These are phyloP conservation scores for Puccinia hordei DNA, from an alignment of 1,284 basidiomycete genomes.

Conservation along the genomic window DNA sequence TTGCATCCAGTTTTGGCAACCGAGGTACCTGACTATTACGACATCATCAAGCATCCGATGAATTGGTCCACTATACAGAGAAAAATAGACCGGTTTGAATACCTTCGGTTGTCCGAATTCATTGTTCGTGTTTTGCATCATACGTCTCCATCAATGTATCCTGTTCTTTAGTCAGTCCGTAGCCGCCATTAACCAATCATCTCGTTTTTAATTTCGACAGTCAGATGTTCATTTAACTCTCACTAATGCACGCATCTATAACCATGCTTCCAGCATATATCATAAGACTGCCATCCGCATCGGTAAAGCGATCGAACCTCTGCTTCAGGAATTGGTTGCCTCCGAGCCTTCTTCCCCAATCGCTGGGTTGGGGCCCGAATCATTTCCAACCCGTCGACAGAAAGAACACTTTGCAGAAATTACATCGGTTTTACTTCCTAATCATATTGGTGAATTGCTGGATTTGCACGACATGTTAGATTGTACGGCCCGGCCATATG, in stretches of 20 bases:
- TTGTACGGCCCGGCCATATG: conserved; percentile 13
- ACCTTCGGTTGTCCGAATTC: conserved; percentile 75
- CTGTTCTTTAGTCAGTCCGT: conserved; percentile 17
- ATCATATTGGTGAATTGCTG: conserved; percentile 28
- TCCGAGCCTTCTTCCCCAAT: conserved; percentile 37
- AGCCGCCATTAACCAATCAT: conserved; percentile 64
- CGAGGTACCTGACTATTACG: conserved; percentile 89
- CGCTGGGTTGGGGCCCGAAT: conserved; percentile 7
- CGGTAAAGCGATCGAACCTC: conserved; percentile 65
- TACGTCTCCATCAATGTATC: conserved; percentile 21
- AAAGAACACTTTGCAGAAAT: conserved; percentile 36
- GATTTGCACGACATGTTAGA: neutral
- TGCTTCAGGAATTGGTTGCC: conserved; percentile 62
- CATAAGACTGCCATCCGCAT: conserved; percentile 75
- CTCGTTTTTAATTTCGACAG: conserved; percentile 61
- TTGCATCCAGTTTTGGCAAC: conserved; percentile 74
- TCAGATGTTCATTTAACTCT: conserved; percentile 79
- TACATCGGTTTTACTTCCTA: conserved; percentile 24
- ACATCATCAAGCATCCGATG: conserved; percentile 84
- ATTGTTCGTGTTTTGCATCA: conserved; percentile 36
- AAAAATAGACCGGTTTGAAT: conserved; percentile 76
- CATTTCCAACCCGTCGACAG: conserved; percentile 41
- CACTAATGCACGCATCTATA: conserved; percentile 84
- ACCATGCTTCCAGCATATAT: conserved; percentile 72
- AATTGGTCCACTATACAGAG: conserved; percentile 78